Percentiles rank a stretch among this genome's conserved stretches.
Conservation (phyloP, 257 asterid species). For the Voacanga thouarsii region DNA sequence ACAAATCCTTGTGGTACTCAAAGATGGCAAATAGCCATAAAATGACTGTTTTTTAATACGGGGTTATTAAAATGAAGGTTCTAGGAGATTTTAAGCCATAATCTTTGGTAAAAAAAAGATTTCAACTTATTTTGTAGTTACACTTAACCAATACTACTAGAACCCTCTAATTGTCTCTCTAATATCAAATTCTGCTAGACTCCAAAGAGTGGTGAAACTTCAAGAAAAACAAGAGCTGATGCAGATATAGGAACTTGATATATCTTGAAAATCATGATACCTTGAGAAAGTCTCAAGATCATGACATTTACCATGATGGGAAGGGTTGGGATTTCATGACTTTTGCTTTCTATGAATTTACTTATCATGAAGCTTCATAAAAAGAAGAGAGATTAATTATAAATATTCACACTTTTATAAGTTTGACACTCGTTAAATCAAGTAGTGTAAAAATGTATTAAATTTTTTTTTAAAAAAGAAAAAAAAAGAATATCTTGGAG, state of each 20-base stretch:
- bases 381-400: no score
- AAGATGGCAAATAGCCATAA: not conserved
- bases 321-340: no score
- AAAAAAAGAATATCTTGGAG: not conserved
- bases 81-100: not conserved
- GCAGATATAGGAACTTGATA: slow-evolving; percentile 5
- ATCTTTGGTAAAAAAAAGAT: not conserved
- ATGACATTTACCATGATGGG: not conserved
- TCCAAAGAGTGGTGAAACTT: not conserved
- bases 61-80: not conserved
- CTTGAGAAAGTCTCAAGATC: not conserved
- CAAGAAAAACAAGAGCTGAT: not conserved
- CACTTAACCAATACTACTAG: not conserved
- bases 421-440: no score
- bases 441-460: no score
- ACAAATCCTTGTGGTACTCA: not conserved
- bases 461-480: no score
- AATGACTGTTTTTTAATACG: not conserved
- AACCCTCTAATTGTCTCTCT: slow-evolving; percentile 5
- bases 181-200: not conserved
- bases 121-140: not conserved
- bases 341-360: no score
- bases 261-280: not conserved
- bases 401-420: no score
- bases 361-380: no score